Evolutionary conservation across 495 filamentous ascomycete genomes (phyloP).

Genomic region (Hyaloscypha variabilis): DNA sequence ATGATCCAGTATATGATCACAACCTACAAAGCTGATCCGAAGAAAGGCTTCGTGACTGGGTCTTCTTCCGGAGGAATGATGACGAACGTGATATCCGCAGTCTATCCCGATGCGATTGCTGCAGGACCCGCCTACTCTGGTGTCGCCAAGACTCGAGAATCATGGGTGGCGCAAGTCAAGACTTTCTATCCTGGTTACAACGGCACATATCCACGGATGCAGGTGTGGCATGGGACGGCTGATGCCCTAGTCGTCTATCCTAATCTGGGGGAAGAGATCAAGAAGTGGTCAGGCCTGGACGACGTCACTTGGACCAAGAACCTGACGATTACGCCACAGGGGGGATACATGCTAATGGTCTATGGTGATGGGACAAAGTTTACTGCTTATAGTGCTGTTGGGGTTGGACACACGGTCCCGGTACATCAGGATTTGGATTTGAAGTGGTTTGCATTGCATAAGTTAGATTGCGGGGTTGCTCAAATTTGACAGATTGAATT

Average conservation of each 20-base stretch:
- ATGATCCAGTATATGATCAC: conserved; percentile 55
- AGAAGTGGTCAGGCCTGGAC: not conserved
- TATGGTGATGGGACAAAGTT: conserved; percentile 37
- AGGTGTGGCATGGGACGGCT: conserved; percentile 43
- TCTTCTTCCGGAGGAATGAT: conserved; percentile 60
- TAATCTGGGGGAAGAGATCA: not conserved
- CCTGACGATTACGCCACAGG: not conserved
- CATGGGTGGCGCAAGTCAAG: conserved; percentile 37
- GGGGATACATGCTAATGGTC: not conserved
- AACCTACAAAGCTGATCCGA: conserved; percentile 49
- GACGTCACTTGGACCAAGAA: not conserved
- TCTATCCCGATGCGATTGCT: conserved; percentile 60
- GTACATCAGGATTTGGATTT: conserved; percentile 41
- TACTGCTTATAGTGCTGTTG: conserved; percentile 44
- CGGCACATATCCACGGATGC: conserved; percentile 40
- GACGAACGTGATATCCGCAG: conserved; percentile 60
- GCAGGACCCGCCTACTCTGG: conserved; percentile 60
- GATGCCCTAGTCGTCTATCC: not conserved
- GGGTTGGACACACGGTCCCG: conserved; percentile 52
- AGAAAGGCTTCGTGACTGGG: conserved; percentile 53
- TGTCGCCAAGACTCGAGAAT: too few relatives aligned
- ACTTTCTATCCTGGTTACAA: conserved; percentile 40
- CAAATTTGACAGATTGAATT: too few relatives aligned
- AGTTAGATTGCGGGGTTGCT: too few relatives aligned
- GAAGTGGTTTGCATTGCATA: conserved; percentile 42